Base-by-base conservation (phyloP, 208 protist genomes). In the Trypanosoma congolense region DNA sequence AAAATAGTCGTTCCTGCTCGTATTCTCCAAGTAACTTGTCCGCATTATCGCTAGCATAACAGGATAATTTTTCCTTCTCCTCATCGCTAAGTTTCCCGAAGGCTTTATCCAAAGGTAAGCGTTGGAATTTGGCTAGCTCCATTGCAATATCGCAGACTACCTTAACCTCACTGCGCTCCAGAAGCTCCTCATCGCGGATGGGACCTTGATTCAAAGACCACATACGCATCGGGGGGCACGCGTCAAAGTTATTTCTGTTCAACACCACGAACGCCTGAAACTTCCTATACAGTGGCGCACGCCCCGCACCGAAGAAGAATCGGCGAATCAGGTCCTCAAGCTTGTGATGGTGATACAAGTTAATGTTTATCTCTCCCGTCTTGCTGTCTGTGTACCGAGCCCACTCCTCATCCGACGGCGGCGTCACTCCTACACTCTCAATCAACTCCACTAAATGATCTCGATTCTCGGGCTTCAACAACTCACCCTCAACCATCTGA, bases 291-390 rank as follows among this genome's bases (percentile, higher is more conserved):
- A 0, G 0, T 36, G 24, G 9, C 14, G 1, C 3, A 18, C 12
- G 24, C n/a, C 43, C 35, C 36, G 10, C 16, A 18, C 6, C 16
- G 4, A 31, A 2, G 38, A 29, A 69, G 31, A 69, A 69, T 12
- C 1, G 16, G 21, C 54, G 62, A 25, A 69, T 18, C 18, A 40
- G 33, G 14, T 36, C 22, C 18, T 69, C 62, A 4, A 69, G 33
- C 0, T 43, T 60, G 2, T 1, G 3, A 22, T 61, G 54, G 38
- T 52, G 56, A 18, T 61, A 69, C 4, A 93, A 28, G 30, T 73
- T 77, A 4, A 86, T 73, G 22, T 61, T 88, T 49, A 92, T 75
- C 47, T 80, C 53, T 26, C 82, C 82, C 2, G 77, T 84, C 19
- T 61, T 56, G 12, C 69, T 57, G 35, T 92, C 79, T 2, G 72